Evolutionary conservation across 2,329 filamentous ascomycete genomes (phyloP).

Genomic region (Penicillium fuscoglaucum): DNA sequence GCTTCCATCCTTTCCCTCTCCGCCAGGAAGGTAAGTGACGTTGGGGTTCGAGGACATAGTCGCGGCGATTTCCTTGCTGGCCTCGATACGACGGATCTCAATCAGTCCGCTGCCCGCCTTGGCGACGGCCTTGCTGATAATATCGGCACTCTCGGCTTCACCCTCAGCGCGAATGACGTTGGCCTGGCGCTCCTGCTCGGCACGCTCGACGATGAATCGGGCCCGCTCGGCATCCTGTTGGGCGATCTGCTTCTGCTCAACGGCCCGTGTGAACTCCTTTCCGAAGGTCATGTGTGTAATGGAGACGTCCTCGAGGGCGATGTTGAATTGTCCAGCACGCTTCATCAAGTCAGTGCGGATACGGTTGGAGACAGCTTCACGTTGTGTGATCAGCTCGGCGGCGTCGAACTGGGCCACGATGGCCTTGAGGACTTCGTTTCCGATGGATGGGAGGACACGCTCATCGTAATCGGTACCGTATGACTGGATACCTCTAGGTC

Average conservation of each 20-base stretch:
- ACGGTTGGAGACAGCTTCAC: constrained; percentile 92
- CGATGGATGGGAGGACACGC: constrained; percentile 95
- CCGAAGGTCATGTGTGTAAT: constrained; percentile 99
- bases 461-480: constrained; percentile 99
- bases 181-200: constrained; percentile 97
- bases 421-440: constrained; percentile 98
- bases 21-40: constrained; percentile 87
- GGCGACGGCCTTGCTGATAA: constrained; percentile 88
- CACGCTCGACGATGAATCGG: constrained; percentile 96
- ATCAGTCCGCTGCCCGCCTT: constrained; percentile 93
- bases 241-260: constrained; percentile 99
- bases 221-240: constrained; percentile 98
- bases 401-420: constrained; percentile 99
- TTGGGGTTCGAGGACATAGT: constrained; percentile 89
- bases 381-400: constrained; percentile 96
- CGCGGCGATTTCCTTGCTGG: constrained; percentile 90
- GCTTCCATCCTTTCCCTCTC: constrained; percentile 57
- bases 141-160: constrained; percentile 94
- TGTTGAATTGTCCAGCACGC: constrained; percentile 96
- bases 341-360: constrained; percentile 90
- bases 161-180: constrained; percentile 98
- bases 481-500: constrained; percentile 59
- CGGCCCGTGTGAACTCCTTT: constrained; percentile 96
- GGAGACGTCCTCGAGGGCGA: constrained; percentile 95
- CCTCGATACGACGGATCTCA: constrained; percentile 95